Percentiles rank a stretch among this genome's conserved stretches.
Conservation (phyloP, 495 filamentous ascomycete genomes). For the Bombardia bombarda region DNA sequence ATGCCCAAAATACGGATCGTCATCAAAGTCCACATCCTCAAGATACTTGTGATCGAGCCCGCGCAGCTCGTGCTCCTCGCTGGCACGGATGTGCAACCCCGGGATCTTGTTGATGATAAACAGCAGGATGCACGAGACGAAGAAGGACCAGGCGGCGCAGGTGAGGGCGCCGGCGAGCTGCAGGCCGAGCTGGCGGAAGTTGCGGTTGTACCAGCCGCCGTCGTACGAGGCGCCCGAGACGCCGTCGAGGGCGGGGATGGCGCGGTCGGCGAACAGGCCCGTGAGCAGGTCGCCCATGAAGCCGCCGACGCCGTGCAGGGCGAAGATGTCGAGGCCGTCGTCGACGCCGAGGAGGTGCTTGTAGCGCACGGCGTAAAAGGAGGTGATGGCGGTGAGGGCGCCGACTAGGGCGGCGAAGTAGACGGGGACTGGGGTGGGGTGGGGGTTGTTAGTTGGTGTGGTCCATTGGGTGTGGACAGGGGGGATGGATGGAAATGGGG, state of each 20-base stretch:
- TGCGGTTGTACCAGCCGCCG: slow-evolving; percentile 17
- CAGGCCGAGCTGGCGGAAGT: slow-evolving; percentile 70
- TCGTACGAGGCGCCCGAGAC: slow-evolving; percentile 54
- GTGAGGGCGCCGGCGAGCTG: slow-evolving; percentile 71
- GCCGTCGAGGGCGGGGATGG: slow-evolving; percentile 60
- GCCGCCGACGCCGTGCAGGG: slow-evolving; percentile 70
- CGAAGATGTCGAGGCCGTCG: slow-evolving; percentile 75
- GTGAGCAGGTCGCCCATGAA: slow-evolving; percentile 70
- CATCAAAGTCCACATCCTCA: slow-evolving; percentile 44
- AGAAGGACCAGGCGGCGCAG: slow-evolving; percentile 71
- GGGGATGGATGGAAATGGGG: not conserved
- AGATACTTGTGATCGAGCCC: slow-evolving; percentile 63
- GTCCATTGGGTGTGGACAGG: slow-evolving; percentile 19
- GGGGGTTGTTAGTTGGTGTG: not conserved
- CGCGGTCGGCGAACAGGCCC: slow-evolving; percentile 62
- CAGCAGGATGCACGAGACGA: slow-evolving; percentile 67
- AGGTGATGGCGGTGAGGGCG: slow-evolving; percentile 67
- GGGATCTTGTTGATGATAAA: slow-evolving; percentile 71
- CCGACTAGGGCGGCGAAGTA: slow-evolving; percentile 81
- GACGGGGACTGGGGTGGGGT: slow-evolving; percentile 51
- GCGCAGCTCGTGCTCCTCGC: slow-evolving; percentile 64
- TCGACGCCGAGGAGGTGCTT: slow-evolving; percentile 71
- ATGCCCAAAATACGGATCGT: slow-evolving; percentile 5
- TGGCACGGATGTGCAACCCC: slow-evolving; percentile 61
- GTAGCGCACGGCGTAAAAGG: slow-evolving; percentile 84